A percentile compares a stretch with the other conserved stretches of the same genome.
phyloP scores from a whole-genome alignment of 257 asterid species.

The Solanum lignicaule region DNA sequence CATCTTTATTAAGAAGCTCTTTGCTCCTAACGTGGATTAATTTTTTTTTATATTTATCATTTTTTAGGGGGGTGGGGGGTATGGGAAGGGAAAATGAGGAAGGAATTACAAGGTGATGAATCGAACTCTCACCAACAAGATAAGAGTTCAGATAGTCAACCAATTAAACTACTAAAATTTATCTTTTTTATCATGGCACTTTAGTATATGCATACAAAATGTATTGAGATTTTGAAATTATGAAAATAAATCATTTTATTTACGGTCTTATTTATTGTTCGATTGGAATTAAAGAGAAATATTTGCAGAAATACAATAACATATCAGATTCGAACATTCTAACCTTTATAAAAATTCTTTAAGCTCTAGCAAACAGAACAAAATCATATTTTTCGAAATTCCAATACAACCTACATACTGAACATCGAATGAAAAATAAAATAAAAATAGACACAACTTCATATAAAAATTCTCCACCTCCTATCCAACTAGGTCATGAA shows the following conservation, averaged over 20 bases:
- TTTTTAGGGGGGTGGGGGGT: background rate
- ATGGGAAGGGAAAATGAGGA: background rate
- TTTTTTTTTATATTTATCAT: too few species aligned
- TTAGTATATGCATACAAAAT: background rate
- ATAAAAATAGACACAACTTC: background rate
- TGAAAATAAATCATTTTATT: background rate
- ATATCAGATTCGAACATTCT: background rate
- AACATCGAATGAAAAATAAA: background rate
- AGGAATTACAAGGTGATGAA: background rate
- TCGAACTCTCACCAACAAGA: background rate
- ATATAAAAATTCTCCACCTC: background rate
- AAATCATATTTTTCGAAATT: background rate
- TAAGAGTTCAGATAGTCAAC: too few species aligned
- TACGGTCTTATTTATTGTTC: background rate
- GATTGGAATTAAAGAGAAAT: background rate
- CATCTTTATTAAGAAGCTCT: background rate
- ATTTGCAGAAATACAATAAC: background rate
- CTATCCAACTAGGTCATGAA: background rate
- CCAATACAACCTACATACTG: background rate
- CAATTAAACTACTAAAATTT: too few species aligned
- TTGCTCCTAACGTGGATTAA: background rate
- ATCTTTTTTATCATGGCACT: background rate
- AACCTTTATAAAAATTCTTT: background rate
- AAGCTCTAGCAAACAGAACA: background rate
- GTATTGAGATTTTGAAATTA: background rate